These are phyloP conservation scores for Trametes sanguinea DNA, from an alignment of 768 basidiomycete species.

Conservation along the genomic window DNA sequence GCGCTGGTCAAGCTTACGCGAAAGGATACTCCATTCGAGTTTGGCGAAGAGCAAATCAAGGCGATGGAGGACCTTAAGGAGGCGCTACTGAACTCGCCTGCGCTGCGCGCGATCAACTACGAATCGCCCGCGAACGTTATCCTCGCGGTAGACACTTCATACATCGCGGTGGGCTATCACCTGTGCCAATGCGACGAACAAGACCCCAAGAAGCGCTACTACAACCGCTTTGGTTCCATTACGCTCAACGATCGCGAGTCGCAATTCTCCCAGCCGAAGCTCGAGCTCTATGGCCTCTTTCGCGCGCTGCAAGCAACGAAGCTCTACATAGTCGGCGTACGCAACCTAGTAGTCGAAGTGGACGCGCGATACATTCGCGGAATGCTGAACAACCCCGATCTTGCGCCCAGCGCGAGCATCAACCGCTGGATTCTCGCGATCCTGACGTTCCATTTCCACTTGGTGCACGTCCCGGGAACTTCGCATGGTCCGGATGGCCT, in stretches of 20 bases:
- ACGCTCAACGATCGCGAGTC: too few species aligned
- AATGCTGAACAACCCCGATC: conserved; percentile 34
- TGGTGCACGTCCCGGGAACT: conserved; percentile 37
- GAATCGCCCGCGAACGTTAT: conserved; percentile 7
- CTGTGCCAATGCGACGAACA: conserved; percentile 19
- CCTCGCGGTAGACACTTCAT: conserved; percentile 25
- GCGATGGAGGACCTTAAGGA: too few species aligned
- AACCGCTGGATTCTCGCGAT: conserved; percentile 46
- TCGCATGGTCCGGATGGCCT: conserved; percentile 31
- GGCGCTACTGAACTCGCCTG: background rate
- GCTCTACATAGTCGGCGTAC: conserved; percentile 32
- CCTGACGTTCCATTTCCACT: conserved; percentile 36
- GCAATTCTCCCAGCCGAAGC: conserved; percentile 36
- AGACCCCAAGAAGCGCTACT: conserved; percentile 20
- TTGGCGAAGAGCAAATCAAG: too few species aligned
- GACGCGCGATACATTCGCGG: conserved; percentile 38
- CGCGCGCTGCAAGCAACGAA: conserved; percentile 13
- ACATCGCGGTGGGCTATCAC: background rate
- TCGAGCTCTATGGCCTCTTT: conserved; percentile 31
- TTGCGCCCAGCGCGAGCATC: conserved; percentile 39
- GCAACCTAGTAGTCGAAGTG: background rate
- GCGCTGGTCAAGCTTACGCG: too few species aligned
- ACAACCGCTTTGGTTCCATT: conserved; percentile 32
- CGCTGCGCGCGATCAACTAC: conserved; percentile 26
- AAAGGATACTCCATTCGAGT: too few species aligned